These are phyloP conservation scores for Cyberlindnera galapagoensis DNA, from an alignment of 805 yeast genomes.

Conservation along the genomic window DNA sequence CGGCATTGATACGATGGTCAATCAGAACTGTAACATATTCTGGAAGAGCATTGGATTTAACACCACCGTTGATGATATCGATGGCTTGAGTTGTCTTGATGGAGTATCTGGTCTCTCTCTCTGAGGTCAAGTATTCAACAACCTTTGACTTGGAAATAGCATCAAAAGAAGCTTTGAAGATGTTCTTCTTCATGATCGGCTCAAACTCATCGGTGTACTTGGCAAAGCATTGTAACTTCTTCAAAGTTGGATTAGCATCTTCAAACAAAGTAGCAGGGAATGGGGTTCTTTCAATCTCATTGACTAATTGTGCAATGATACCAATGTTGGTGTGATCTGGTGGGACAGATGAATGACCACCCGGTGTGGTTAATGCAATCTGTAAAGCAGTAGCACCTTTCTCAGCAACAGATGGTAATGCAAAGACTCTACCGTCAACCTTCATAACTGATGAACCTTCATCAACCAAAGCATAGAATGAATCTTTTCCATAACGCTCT, in stretches of 20 bases:
- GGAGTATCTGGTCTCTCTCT: slow-evolving; percentile 39
- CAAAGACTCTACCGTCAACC: slow-evolving; percentile 31
- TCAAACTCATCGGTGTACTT: slow-evolving; percentile 24
- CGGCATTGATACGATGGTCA: slow-evolving; percentile 52
- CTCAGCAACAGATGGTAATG: slow-evolving; percentile 51
- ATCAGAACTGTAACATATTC: slow-evolving; percentile 42
- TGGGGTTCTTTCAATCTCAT: slow-evolving; percentile 46
- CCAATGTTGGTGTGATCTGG: slow-evolving; percentile 71
- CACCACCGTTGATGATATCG: slow-evolving; percentile 56
- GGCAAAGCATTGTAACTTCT: slow-evolving; percentile 53
- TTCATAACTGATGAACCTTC: slow-evolving; percentile 38
- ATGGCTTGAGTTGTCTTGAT: slow-evolving; percentile 32
- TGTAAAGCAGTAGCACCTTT: slow-evolving; percentile 51
- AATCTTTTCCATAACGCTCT: slow-evolving; percentile 30
- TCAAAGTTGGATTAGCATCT: slow-evolving; percentile 44
- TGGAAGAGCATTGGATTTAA: slow-evolving; percentile 61
- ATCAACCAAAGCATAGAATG: slow-evolving; percentile 58
- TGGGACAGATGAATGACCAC: slow-evolving; percentile 68
- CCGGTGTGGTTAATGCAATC: slow-evolving; percentile 48
- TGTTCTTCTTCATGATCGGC: slow-evolving; percentile 19
- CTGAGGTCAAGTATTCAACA: slow-evolving; percentile 27
- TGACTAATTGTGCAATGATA: slow-evolving; percentile 45
- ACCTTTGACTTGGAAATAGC: slow-evolving; percentile 29
- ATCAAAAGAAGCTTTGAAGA: slow-evolving; percentile 28
- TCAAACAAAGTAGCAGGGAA: slow-evolving; percentile 37